Percentiles rank a stretch among this genome's conserved stretches.
phyloP scores from a whole-genome alignment of 768 basidiomycete genomes.

The Postia placenta region DNA sequence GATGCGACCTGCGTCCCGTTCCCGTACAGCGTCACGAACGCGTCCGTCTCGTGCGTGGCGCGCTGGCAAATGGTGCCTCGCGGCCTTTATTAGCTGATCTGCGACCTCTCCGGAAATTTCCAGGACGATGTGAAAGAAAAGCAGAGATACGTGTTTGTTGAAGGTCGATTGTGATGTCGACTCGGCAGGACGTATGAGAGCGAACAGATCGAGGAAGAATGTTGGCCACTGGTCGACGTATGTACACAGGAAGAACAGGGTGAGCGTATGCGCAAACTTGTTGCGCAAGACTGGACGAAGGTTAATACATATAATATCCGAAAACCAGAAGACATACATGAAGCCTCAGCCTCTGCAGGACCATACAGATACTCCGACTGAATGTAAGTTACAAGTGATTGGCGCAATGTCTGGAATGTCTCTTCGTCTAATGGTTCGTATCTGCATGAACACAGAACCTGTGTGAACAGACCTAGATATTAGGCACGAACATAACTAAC shows the following conservation, averaged over 20 bases:
- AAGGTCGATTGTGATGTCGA: constrained; percentile 52
- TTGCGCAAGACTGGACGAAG: constrained; percentile 71
- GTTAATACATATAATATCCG: constrained; percentile 2
- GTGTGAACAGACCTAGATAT: too few species aligned
- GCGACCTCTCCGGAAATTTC: constrained; percentile 98
- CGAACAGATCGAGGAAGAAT: constrained; percentile 76
- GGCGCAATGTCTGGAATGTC: constrained; percentile 65
- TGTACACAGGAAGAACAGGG: constrained; percentile 82
- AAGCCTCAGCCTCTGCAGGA: constrained; percentile 70
- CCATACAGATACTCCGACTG: constrained; percentile 86
- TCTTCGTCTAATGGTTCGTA: constrained; percentile 66
- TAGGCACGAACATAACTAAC: constrained; percentile 42
- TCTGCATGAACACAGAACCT: too few species aligned
- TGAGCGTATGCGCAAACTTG: constrained; percentile 89
- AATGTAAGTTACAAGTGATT: constrained; percentile 75
- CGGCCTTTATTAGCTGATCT: constrained; percentile 89
- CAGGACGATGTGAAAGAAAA: constrained; percentile 87
- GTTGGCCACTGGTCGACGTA: constrained; percentile 83
- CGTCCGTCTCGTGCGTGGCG: constrained; percentile 78
- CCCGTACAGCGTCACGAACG: constrained; percentile 86
- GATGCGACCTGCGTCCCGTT: constrained; percentile 79
- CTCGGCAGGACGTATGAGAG: constrained; percentile 60
- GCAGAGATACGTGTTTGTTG: constrained; percentile 80
- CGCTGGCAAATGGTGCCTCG: constrained; percentile 60
- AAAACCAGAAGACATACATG: constrained; percentile 51